Evolutionary conservation across 1,139 yeast genomes (phyloP).

Genomic region (Petasospora rhodanensis): DNA sequence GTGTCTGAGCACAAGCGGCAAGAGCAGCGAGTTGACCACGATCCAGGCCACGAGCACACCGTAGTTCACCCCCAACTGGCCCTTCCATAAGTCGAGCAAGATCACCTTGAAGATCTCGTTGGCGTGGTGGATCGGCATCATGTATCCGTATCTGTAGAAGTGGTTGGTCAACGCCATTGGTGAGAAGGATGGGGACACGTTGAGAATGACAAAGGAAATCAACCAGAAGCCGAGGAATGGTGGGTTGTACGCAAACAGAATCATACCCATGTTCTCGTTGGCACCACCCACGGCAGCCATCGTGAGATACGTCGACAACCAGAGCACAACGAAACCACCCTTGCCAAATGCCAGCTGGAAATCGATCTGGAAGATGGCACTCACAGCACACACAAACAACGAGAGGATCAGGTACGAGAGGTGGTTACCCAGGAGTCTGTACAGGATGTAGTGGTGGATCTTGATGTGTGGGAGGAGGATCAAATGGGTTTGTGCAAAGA

Average conservation of each 20-base stretch:
- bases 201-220: slow-evolving; percentile 53
- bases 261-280: slow-evolving; percentile 52
- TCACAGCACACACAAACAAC: slow-evolving; percentile 49
- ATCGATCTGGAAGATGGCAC: slow-evolving; percentile 56
- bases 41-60: slow-evolving; percentile 60
- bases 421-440: slow-evolving; percentile 45
- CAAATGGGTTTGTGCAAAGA: slow-evolving; percentile 52
- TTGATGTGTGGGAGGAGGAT: slow-evolving; percentile 41
- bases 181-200: slow-evolving; percentile 57
- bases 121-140: slow-evolving; percentile 59
- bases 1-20: slow-evolving; percentile 41
- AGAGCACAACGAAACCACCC: slow-evolving; percentile 59
- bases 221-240: slow-evolving; percentile 60
- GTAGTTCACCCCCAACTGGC: slow-evolving; percentile 51
- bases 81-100: slow-evolving; percentile 52
- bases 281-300: slow-evolving; percentile 62
- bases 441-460: slow-evolving; percentile 42
- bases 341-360: slow-evolving; percentile 40
- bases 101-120: slow-evolving; percentile 53
- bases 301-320: slow-evolving; percentile 57
- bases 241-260: slow-evolving; percentile 42
- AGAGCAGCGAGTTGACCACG: slow-evolving; percentile 38
- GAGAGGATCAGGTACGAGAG: slow-evolving; percentile 47
- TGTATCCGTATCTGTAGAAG: slow-evolving; percentile 62
- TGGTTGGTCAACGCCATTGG: slow-evolving; percentile 49